Base-by-base conservation (phyloP, 371 early-diverging fungal species). In the Circinella umbellata region DNA sequence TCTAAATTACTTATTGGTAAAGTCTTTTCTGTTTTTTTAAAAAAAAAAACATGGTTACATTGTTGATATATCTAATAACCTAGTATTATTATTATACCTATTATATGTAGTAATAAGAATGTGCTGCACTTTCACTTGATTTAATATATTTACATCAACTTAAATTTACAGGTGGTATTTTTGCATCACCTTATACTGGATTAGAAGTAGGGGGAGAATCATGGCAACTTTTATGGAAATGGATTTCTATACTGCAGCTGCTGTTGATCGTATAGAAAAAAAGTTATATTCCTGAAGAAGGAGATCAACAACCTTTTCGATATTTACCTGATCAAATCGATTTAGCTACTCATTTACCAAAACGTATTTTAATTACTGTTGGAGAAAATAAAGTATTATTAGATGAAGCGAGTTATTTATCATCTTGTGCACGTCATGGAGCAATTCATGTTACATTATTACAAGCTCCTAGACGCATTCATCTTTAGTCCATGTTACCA, bases 181-280 rank as follows among this genome's bases (percentile, higher is more conserved):
- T 75, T 67, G 77, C 75, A 11, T 84, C 81, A 0, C 84, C 84
- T 9, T 84, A 84, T 49, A 81, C 75, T 0, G 84, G 84, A 14
- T 36, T 77, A 14, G 84, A 84, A 66, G 79, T 77, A 47, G 80
- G 79, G 11, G 80, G 80, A 37, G 76, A 76, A 11, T 78, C 80
- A 17, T 78, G 81, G 80, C 71, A 73, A 34, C 75, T 0, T 79
- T 81, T 49, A 38, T 72, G n/a, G 72, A 70, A 10, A 35, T 66
- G 8, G 84, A 83, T 63, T 68, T 74, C 11, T 38, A 81, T 14
- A 75, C 67, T 38, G 77, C 74, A 17, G 78, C 72, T 6, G 70
- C 80, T 7, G 61, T 82, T 27, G 70, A 66, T 7, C 73, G 76
- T 42, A 82, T 82, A 80, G 82, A 82, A 65, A 55, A 70, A 6